A percentile compares a stretch with the other conserved stretches of the same genome.
These are phyloP conservation scores for Suillus ampliporus DNA, from an alignment of 768 basidiomycete genomes.

Conservation along the genomic window DNA sequence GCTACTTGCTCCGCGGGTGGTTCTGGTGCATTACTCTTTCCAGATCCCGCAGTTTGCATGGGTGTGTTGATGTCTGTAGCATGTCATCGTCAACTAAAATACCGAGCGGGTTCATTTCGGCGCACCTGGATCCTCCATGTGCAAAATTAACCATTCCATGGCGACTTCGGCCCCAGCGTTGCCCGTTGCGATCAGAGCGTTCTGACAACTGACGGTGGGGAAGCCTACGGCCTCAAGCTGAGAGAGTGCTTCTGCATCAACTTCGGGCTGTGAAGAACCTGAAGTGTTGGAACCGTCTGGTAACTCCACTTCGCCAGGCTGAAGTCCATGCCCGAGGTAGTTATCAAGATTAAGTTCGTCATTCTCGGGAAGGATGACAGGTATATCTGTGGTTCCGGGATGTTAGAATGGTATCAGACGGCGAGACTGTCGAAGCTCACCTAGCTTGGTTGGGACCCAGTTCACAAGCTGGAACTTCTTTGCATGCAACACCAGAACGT, in stretches of 20 bases:
- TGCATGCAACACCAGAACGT: conserved; percentile 86
- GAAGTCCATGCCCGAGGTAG: conserved; percentile 74
- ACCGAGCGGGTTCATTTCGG: neutral
- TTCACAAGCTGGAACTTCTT: conserved; percentile 95
- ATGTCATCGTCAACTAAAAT: neutral
- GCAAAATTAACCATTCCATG: conserved; percentile 95
- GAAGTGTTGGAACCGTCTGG: conserved; percentile 55
- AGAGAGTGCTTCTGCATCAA: conserved; percentile 75
- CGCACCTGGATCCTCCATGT: conserved; percentile 93
- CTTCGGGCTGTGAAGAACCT: conserved; percentile 57
- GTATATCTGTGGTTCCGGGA: conserved; percentile 68
- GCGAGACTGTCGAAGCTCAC: conserved; percentile 47
- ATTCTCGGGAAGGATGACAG: conserved; percentile 68
- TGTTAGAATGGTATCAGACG: conserved; percentile 4
- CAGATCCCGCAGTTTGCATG: conserved; percentile 45
- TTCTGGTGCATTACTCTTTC: conserved; percentile 47
- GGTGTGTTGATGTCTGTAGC: conserved; percentile 89
- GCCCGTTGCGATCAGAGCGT: conserved; percentile 89
- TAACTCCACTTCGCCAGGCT: conserved; percentile 70
- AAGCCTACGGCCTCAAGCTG: conserved; percentile 93
- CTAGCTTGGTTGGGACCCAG: conserved; percentile 96
- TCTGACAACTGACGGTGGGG: conserved; percentile 82
- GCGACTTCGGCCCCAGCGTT: conserved; percentile 76
- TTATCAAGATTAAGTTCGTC: conserved; percentile 63
- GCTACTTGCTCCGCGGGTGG: conserved; percentile 72